Conservation (phyloP, 306 rosid species). For the Glycine latifolia region DNA sequence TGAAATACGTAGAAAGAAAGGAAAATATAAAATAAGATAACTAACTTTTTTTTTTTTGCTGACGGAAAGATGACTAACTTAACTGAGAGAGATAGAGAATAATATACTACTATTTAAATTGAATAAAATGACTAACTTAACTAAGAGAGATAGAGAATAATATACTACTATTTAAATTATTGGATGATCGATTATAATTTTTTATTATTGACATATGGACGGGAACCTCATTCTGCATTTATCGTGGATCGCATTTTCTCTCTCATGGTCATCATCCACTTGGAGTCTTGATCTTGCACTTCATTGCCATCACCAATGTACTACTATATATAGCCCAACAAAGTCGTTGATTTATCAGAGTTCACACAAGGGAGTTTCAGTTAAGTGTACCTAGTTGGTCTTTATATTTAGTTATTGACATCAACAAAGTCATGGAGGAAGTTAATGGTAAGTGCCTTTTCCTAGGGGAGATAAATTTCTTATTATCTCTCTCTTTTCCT, state of each 20-base stretch:
- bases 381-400: background rate
- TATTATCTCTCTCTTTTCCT: background rate
- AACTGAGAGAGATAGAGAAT: no score
- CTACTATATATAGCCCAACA: conserved; percentile 39
- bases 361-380: background rate
- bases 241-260: conserved; percentile 27
- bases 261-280: conserved; percentile 29
- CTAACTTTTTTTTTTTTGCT: no score
- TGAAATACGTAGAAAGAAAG: no score
- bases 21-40: background rate
- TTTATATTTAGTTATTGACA: background rate
- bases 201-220: background rate
- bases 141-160: background rate
- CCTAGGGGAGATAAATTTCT: background rate
- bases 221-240: conserved; percentile 40
- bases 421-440: conserved; percentile 51
- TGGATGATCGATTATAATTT: background rate
- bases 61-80: no score
- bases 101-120: no score
- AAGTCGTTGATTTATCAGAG: background rate
- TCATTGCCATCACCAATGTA: background rate
- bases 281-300: background rate
- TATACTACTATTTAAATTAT: background rate
- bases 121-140: background rate
- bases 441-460: conserved; percentile 43